phyloP scores from a whole-genome alignment of 2,329 filamentous ascomycete species.

The Epichloe gansuensis region DNA sequence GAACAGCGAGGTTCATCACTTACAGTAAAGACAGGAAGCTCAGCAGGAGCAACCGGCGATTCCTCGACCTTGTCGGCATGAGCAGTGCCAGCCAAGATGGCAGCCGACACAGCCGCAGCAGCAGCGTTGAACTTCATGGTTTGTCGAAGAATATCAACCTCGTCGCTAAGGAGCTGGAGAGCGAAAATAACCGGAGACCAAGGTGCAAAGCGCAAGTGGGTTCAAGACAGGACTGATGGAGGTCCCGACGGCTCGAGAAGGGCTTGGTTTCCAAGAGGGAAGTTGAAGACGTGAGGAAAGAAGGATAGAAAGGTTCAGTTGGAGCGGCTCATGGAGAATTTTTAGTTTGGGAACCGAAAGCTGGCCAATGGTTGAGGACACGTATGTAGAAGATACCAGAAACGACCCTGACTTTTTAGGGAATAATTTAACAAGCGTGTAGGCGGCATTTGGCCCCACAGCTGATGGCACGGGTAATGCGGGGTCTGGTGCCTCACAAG shows the following conservation, averaged over 20 bases:
- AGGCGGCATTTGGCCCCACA: neutral
- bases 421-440: neutral
- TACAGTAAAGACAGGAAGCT: constrained; percentile 80
- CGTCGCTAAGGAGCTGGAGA: constrained; percentile 33
- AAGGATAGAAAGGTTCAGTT: constrained; percentile 12
- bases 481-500: no score
- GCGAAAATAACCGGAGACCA: constrained; percentile 1
- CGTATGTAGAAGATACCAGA: constrained; percentile 6
- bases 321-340: constrained; percentile 3
- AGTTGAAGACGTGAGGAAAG: constrained; percentile 12
- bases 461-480: no score
- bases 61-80: constrained; percentile 56
- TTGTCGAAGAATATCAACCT: constrained; percentile 12
- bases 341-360: neutral
- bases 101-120: constrained; percentile 63
- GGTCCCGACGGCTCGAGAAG: constrained; percentile 18
- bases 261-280: constrained; percentile 15
- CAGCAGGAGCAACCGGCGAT: constrained; percentile 46
- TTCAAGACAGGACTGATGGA: constrained; percentile 6
- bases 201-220: constrained; percentile 14
- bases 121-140: constrained; percentile 78
- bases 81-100: constrained; percentile 57
- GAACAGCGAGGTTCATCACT: constrained; percentile 25
- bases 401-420: neutral
- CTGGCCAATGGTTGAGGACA: constrained; percentile 13